phyloP scores from a whole-genome alignment of 176 grass and related monocot species.

The Aegilops longissima region DNA sequence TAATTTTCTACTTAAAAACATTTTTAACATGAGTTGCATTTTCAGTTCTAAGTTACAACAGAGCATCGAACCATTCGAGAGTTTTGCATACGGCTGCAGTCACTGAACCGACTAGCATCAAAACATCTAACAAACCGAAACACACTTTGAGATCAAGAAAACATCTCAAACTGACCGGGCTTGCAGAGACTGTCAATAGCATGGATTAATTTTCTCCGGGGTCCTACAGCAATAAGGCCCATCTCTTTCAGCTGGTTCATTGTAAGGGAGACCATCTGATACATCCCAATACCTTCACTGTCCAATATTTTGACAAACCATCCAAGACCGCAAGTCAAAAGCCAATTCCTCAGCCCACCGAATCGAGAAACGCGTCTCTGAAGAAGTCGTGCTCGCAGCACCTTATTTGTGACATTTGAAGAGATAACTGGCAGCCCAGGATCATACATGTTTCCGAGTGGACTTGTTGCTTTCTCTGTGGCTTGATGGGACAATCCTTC shows the following conservation, averaged over 20 bases:
- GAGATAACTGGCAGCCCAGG: conserved; percentile 23
- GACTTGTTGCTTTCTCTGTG: not conserved
- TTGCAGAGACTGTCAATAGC: conserved; percentile 43
- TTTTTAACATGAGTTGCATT: not conserved
- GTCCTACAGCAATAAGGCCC: conserved; percentile 57
- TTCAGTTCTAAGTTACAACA: not conserved
- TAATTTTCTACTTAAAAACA: not conserved
- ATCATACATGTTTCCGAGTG: not conserved
- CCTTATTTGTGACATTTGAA: conserved; percentile 38
- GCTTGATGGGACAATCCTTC: conserved; percentile 13
- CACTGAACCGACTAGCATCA: not conserved
- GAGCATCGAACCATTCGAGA: not conserved
- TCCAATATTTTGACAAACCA: conserved; percentile 49
- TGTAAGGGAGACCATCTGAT: conserved; percentile 50
- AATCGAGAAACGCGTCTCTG: conserved; percentile 37
- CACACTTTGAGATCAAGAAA: conserved; percentile 35
- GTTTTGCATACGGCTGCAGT: not conserved
- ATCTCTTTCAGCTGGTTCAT: conserved; percentile 64
- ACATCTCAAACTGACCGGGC: conserved; percentile 9
- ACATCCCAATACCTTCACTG: conserved; percentile 32
- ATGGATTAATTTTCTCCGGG: conserved; percentile 58
- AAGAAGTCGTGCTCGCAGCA: conserved; percentile 43
- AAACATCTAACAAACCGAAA: not conserved
- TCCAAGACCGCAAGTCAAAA: conserved; percentile 33
- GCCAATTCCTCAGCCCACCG: conserved; percentile 59